Conservation (phyloP, 257 asterid genomes). For the Osmanthus fragrans region DNA sequence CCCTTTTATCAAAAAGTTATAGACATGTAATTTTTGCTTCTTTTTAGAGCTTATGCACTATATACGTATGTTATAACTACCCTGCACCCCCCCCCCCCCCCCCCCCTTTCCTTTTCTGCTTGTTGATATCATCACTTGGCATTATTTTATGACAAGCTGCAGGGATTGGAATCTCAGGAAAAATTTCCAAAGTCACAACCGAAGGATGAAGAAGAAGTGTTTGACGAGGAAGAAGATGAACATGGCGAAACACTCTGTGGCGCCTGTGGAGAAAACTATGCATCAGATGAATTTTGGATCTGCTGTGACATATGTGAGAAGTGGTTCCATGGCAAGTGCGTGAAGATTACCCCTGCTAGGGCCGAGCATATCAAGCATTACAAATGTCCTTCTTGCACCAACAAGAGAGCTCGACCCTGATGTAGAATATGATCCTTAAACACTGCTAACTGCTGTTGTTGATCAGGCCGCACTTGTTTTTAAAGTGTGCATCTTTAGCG, state of each 20-base stretch:
- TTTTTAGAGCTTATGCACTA: background rate
- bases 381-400: constrained; percentile 84
- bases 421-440: constrained; percentile 3
- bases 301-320: constrained; percentile 79
- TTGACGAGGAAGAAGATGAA: constrained; percentile 69
- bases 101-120: background rate
- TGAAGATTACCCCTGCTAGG: constrained; percentile 73
- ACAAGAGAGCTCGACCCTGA: constrained; percentile 58
- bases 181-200: constrained; percentile 39
- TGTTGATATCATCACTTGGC: background rate
- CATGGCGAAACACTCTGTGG: constrained; percentile 75
- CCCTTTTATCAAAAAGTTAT: background rate
- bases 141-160: constrained; percentile 36
- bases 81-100: background rate
- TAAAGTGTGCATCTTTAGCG: constrained; percentile 12
- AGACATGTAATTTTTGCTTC: background rate
- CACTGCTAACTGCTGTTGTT: constrained; percentile 13
- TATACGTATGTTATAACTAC: background rate
- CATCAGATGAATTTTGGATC: constrained; percentile 75
- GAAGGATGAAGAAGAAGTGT: constrained; percentile 53
- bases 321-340: constrained; percentile 95
- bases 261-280: constrained; percentile 60
- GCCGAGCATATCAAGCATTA: constrained; percentile 81
- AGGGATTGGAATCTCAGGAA: constrained; percentile 36
- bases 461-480: constrained; percentile 24